Percentiles rank a stretch among this genome's conserved stretches.
phyloP scores from a whole-genome alignment of 257 asterid species.

The Plectranthus barbatus region DNA sequence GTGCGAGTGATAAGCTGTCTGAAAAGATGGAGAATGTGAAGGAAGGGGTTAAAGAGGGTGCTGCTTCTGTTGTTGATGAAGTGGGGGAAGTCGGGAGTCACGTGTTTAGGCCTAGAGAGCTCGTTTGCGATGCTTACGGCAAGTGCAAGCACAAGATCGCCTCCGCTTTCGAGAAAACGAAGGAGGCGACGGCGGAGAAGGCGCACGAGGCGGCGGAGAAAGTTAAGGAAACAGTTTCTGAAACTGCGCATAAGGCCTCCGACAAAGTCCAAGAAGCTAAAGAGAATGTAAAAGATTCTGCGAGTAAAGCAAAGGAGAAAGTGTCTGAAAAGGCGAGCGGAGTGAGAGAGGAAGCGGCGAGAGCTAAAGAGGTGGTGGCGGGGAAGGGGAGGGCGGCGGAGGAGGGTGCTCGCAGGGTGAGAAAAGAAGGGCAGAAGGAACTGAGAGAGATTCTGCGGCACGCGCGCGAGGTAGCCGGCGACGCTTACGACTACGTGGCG shows the following conservation, averaged over 20 bases:
- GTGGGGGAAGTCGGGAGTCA: background rate
- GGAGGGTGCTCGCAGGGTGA: slow-evolving; percentile 9
- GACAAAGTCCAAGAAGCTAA: slow-evolving; percentile 24
- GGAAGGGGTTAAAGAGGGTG: background rate
- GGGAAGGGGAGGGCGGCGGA: slow-evolving; percentile 11
- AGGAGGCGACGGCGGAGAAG: slow-evolving; percentile 15
- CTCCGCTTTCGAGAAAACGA: slow-evolving; percentile 30
- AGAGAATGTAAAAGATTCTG: slow-evolving; percentile 20
- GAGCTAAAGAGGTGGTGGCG: background rate
- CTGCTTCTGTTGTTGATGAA: slow-evolving; percentile 2
- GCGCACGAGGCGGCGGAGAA: slow-evolving; percentile 10
- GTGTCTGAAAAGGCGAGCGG: background rate
- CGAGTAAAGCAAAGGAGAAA: background rate
- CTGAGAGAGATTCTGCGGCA: slow-evolving; percentile 24
- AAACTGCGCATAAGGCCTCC: slow-evolving; percentile 14
- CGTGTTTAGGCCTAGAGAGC: slow-evolving; percentile 30
- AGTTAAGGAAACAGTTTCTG: slow-evolving; percentile 12
- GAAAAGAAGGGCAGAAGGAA: slow-evolving; percentile 29
- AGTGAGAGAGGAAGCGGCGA: slow-evolving; percentile 1
- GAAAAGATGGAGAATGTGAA: background rate
- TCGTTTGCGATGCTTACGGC: slow-evolving; percentile 50
- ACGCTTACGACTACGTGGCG: slow-evolving; percentile 16
- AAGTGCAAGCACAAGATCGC: slow-evolving; percentile 37
- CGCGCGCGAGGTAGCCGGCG: slow-evolving; percentile 20
- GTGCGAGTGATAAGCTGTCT: background rate